phyloP scores from a whole-genome alignment of 495 filamentous ascomycete genomes.

The Bacidia gigantensis region DNA sequence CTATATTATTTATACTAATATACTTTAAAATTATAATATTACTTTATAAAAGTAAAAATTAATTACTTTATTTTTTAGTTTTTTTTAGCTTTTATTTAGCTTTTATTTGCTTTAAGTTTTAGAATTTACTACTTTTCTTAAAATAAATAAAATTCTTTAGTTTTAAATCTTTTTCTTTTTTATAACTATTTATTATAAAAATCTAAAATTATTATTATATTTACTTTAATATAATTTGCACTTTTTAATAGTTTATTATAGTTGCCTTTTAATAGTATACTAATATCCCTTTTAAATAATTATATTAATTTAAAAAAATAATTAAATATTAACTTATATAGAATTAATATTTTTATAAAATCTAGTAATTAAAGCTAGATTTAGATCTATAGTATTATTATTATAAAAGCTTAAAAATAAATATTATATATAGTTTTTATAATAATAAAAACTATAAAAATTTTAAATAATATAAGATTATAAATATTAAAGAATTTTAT shows the following conservation, averaged over 20 bases:
- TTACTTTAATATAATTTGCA: conserved; percentile 6
- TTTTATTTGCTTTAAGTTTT: conserved; percentile 4
- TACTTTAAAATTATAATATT: too few relatives aligned
- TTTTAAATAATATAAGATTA: background rate
- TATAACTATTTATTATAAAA: background rate
- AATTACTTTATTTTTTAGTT: background rate
- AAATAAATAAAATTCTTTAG: background rate
- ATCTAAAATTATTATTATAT: background rate
- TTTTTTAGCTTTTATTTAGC: too few relatives aligned
- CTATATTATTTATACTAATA: background rate
- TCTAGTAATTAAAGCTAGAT: too few relatives aligned
- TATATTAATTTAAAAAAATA: background rate
- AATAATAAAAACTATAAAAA: background rate
- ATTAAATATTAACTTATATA: too few relatives aligned
- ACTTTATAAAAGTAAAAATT: background rate
- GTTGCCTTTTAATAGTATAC: background rate
- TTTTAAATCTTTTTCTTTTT: background rate
- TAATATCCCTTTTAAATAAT: background rate
- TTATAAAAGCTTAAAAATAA: background rate
- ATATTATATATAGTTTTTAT: background rate
- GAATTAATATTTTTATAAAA: background rate
- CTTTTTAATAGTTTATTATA: background rate
- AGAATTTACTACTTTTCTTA: too few relatives aligned
- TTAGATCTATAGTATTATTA: too few relatives aligned
- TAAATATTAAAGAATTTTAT: background rate